Percentiles rank a stretch among this genome's conserved stretches.
Evolutionary conservation across 2,329 filamentous ascomycete species (phyloP).

Genomic region (Knufia petricola): DNA sequence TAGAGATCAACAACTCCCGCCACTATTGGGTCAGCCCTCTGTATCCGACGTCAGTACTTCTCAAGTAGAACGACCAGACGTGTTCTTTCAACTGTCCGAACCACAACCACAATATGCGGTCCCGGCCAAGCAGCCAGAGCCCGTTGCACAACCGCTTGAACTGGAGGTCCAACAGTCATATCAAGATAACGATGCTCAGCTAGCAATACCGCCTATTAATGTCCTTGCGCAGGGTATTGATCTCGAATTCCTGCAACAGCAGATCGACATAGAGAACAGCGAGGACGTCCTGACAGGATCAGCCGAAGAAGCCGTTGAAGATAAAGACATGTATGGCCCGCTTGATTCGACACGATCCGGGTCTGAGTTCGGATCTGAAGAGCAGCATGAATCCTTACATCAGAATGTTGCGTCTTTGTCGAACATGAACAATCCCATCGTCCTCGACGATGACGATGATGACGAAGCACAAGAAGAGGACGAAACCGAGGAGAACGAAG

Average conservation of each 20-base stretch:
- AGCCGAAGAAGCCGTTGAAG: conserved; percentile 3
- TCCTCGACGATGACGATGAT: conserved; percentile 2
- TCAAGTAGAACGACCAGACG: background rate
- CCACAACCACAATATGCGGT: background rate
- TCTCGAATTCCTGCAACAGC: conserved; percentile 7
- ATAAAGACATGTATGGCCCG: conserved; percentile 9
- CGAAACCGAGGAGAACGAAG: background rate
- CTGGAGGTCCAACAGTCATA: background rate
- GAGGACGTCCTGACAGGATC: conserved; percentile 5
- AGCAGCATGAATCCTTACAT: background rate
- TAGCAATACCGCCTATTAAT: background rate
- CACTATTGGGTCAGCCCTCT: conserved; percentile 12
- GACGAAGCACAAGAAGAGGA: background rate
- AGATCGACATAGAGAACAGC: conserved; percentile 6
- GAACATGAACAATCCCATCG: background rate
- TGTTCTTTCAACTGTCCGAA: background rate
- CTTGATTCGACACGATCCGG: background rate
- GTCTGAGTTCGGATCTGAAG: background rate
- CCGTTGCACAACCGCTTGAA: background rate
- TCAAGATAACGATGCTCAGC: background rate
- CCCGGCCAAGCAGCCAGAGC: background rate
- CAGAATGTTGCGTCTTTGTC: background rate
- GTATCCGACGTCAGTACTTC: conserved; percentile 16
- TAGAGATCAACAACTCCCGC: conserved; percentile 29
- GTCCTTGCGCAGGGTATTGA: background rate